Conservation (phyloP, 1,284 basidiomycete genomes). For the Pholiota adiposa region DNA sequence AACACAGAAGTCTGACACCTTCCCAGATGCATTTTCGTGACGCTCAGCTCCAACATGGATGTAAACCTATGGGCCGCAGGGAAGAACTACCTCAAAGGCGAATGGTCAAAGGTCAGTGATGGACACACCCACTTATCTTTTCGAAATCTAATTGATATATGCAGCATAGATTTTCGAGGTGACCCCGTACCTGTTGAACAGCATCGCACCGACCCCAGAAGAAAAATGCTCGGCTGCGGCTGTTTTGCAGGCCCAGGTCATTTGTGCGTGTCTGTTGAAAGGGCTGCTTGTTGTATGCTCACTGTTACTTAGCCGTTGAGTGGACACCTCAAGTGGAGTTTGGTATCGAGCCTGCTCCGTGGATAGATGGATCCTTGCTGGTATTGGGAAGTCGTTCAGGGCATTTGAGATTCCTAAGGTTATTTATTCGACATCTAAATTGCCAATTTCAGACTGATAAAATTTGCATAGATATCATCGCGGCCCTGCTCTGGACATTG, state of each 20-base stretch:
- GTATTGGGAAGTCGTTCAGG: conserved; percentile 71
- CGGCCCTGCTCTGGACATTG: conserved; percentile 30
- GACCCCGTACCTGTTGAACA: conserved; percentile 46
- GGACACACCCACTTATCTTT: neutral
- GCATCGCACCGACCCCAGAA: conserved; percentile 25
- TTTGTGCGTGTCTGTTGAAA: conserved; percentile 35
- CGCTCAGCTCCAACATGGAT: conserved; percentile 64
- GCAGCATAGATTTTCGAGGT: conserved; percentile 46
- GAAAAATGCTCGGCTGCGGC: conserved; percentile 8
- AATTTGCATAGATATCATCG: conserved; percentile 27
- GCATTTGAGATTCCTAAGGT: conserved; percentile 63
- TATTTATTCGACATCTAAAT: conserved; percentile 11
- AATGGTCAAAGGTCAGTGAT: conserved; percentile 53
- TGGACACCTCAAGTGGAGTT: conserved; percentile 70
- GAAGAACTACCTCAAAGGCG: conserved; percentile 60
- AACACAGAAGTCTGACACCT: neutral
- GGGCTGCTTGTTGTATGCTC: neutral
- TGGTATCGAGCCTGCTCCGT: conserved; percentile 54
- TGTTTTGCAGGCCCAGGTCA: conserved; percentile 42
- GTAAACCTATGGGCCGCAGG: conserved; percentile 54
- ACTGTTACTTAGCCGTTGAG: conserved; percentile 51
- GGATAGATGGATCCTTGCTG: conserved; percentile 74
- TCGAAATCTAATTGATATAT: conserved; percentile 1
- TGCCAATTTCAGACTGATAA: neutral
- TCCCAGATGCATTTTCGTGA: conserved; percentile 55